Conservation (phyloP, 805 yeast species). For the Metschnikowia matae region DNA sequence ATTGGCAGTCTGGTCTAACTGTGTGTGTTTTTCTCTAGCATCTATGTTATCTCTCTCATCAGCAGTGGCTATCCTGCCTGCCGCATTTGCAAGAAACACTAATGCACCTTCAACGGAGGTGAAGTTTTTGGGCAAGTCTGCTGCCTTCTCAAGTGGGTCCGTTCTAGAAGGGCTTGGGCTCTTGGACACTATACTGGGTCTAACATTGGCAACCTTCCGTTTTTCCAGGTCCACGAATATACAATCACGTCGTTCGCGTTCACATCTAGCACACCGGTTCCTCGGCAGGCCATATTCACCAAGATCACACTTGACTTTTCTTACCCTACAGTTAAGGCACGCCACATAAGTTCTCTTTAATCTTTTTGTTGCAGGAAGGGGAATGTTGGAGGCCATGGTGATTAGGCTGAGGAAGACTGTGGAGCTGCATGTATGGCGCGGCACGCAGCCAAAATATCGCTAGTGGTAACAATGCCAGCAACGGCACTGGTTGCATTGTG, state of each 20-base stretch:
- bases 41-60: slow-evolving; percentile 60
- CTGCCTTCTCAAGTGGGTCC: background rate
- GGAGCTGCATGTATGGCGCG: background rate
- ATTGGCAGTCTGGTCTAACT: slow-evolving; percentile 32
- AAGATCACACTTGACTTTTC: slow-evolving; percentile 83
- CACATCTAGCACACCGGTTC: slow-evolving; percentile 80
- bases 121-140: slow-evolving; percentile 22
- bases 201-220: slow-evolving; percentile 9
- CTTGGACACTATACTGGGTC: background rate
- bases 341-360: slow-evolving; percentile 74
- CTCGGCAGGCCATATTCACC: slow-evolving; percentile 70
- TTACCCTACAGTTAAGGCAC: slow-evolving; percentile 76
- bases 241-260: slow-evolving; percentile 78
- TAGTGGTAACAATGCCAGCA: background rate
- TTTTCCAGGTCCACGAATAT: slow-evolving; percentile 46
- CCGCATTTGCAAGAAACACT: slow-evolving; percentile 71
- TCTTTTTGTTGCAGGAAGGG: slow-evolving; percentile 13
- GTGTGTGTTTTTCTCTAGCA: slow-evolving; percentile 47
- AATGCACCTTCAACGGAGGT: slow-evolving; percentile 57
- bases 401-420: background rate
- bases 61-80: slow-evolving; percentile 69
- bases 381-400: background rate
- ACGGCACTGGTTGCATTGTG: background rate
- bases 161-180: background rate
- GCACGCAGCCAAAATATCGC: background rate